phyloP scores from a whole-genome alignment of 2,329 filamentous ascomycete genomes.

The Colletotrichum costaricense region DNA sequence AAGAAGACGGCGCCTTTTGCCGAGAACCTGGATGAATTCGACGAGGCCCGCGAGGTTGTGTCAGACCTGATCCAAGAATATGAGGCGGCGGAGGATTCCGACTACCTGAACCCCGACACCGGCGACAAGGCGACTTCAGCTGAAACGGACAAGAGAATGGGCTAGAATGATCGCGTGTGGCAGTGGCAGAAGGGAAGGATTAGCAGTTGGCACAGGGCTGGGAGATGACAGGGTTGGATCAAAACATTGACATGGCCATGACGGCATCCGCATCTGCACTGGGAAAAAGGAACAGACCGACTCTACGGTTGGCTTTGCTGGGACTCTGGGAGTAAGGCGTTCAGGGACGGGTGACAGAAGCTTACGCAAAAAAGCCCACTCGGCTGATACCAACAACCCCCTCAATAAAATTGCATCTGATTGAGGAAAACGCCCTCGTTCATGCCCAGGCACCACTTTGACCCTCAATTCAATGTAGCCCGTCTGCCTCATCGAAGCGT shows the following conservation, averaged over 20 bases:
- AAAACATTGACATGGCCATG: constrained; percentile 16
- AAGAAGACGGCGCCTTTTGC: constrained; percentile 95
- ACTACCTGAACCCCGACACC: constrained; percentile 85
- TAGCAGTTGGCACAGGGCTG: neutral
- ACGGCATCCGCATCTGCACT: constrained; percentile 14
- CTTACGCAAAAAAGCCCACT: constrained; percentile 13
- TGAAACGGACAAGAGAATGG: constrained; percentile 64
- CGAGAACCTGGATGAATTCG: constrained; percentile 93
- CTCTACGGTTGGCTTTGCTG: constrained; percentile 20
- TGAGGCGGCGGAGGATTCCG: constrained; percentile 90
- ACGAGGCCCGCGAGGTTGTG: constrained; percentile 92
- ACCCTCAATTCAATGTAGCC: neutral
- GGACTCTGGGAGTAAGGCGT: constrained; percentile 29
- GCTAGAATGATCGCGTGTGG: constrained; percentile 40
- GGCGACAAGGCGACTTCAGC: constrained; percentile 64
- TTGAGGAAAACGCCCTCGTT: neutral
- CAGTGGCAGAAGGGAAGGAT: neutral
- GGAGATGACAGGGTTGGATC: neutral
- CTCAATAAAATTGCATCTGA: constrained; percentile 23
- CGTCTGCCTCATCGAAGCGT: neutral
- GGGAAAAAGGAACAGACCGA: constrained; percentile 17
- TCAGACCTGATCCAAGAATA: constrained; percentile 93
- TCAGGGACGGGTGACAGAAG: constrained; percentile 18
- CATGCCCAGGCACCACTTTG: neutral
- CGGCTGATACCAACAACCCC: neutral